A percentile compares a stretch with the other conserved stretches of the same genome.
These are phyloP conservation scores for Senna siamea DNA, from an alignment of 306 rosid genomes.

Conservation along the genomic window DNA sequence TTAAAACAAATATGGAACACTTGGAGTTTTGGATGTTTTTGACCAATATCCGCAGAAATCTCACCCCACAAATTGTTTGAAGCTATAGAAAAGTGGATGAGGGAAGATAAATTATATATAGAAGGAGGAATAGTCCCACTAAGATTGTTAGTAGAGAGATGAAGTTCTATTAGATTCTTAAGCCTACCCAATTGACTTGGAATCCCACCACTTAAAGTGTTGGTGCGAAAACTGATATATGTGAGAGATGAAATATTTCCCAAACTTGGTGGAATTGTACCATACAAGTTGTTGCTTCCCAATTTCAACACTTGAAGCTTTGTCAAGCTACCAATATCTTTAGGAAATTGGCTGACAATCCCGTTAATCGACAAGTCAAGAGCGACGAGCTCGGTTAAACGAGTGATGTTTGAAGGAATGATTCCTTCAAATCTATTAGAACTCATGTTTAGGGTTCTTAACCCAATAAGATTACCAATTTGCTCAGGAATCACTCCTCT, in stretches of 20 bases:
- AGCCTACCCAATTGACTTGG: slow-evolving; percentile 59
- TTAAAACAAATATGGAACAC: slow-evolving; percentile 51
- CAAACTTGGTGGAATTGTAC: slow-evolving; percentile 50
- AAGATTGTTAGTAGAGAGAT: slow-evolving; percentile 56
- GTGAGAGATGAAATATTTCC: slow-evolving; percentile 65
- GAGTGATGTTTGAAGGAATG: slow-evolving; percentile 50
- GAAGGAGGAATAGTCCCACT: slow-evolving; percentile 57
- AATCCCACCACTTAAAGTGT: slow-evolving; percentile 57
- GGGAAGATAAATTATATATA: slow-evolving; percentile 63
- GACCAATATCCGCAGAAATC: slow-evolving; percentile 58
- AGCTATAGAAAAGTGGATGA: slow-evolving; percentile 55
- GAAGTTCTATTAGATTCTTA: slow-evolving; percentile 52
- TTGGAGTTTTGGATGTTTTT: slow-evolving; percentile 60
- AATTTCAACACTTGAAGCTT: slow-evolving; percentile 54
- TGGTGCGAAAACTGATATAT: slow-evolving; percentile 58
- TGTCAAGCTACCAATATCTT: slow-evolving; percentile 43
- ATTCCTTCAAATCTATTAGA: slow-evolving; percentile 51
- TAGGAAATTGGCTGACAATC: slow-evolving; percentile 46
- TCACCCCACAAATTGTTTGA: slow-evolving; percentile 73
- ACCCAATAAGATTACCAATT: slow-evolving; percentile 45
- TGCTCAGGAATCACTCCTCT: slow-evolving; percentile 57
- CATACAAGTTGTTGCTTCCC: too few species aligned
- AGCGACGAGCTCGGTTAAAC: slow-evolving; percentile 43
- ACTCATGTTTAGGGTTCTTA: slow-evolving; percentile 60
- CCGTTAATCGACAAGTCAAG: slow-evolving; percentile 42